Percentiles rank a stretch among this genome's conserved stretches.
Evolutionary conservation across 768 basidiomycete genomes (phyloP).

Genomic region (Mycena venus): DNA sequence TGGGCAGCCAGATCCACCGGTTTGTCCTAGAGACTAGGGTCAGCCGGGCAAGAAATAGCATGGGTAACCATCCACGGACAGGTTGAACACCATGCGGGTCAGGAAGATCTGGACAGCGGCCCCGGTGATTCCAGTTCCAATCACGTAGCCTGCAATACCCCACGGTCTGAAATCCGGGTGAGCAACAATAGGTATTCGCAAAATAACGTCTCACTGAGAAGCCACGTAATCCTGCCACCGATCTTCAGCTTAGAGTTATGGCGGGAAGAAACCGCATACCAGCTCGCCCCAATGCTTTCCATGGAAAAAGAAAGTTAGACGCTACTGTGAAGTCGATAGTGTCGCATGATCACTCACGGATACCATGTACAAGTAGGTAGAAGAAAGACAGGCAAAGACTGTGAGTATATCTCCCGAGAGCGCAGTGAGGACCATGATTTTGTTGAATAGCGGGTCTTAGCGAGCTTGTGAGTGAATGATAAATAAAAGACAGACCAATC

Average conservation of each 20-base stretch:
- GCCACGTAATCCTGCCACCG: neutral
- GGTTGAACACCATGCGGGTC: neutral
- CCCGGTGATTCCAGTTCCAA: slow-evolving; percentile 2
- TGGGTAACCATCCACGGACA: neutral
- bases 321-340: neutral
- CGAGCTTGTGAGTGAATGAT: neutral
- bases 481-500: neutral
- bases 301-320: neutral
- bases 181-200: neutral
- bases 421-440: neutral
- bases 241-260: neutral
- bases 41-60: neutral
- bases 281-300: neutral
- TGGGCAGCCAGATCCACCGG: slow-evolving; percentile 1
- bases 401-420: neutral
- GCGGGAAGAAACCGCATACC: neutral
- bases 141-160: slow-evolving; percentile 4
- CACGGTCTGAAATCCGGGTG: neutral
- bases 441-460: neutral
- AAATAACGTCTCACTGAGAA: neutral
- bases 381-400: neutral
- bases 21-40: neutral
- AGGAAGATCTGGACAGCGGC: slow-evolving; percentile 10
- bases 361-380: slow-evolving; percentile 9
- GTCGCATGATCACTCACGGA: neutral